phyloP scores from a whole-genome alignment of 2,329 filamentous ascomycete genomes.

The Fonsecaea monophora region DNA sequence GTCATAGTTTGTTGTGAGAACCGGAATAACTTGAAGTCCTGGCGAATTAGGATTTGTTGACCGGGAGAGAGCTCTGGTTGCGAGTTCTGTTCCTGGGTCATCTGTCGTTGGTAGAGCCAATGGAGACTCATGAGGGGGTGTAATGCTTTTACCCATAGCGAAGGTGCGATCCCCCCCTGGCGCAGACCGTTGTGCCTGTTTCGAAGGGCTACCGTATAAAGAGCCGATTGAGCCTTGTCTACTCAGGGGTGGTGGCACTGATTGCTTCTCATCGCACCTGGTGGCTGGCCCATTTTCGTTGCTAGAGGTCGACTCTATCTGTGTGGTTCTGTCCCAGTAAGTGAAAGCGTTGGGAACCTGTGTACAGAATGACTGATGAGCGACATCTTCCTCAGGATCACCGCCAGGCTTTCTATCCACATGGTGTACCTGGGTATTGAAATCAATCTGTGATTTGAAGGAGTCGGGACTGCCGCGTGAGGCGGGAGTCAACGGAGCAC shows the following conservation, averaged over 20 bases:
- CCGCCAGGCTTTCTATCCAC: background rate
- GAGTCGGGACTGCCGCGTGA: slow-evolving; percentile 20
- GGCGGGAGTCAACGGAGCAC: background rate
- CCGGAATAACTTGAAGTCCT: background rate
- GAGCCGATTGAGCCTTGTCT: background rate
- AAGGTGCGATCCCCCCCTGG: no score
- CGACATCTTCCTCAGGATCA: slow-evolving; percentile 12
- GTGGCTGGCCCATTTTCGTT: background rate
- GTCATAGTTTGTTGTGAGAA: background rate
- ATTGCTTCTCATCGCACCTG: background rate
- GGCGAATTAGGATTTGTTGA: background rate
- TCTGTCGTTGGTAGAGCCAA: background rate
- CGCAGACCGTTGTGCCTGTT: background rate
- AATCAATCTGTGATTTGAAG: slow-evolving; percentile 23
- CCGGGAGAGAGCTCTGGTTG: background rate
- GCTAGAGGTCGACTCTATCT: background rate
- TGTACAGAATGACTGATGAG: slow-evolving; percentile 18
- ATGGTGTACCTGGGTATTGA: background rate
- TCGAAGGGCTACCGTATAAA: background rate
- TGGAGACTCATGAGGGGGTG: background rate
- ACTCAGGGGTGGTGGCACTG: background rate
- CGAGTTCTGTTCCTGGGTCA: no score
- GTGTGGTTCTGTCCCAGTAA: background rate
- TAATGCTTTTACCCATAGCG: background rate
- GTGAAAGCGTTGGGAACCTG: slow-evolving; percentile 4